Evolutionary conservation across 352 stramenopile species (phyloP).

Genomic region (Phytopythium delawarense): DNA sequence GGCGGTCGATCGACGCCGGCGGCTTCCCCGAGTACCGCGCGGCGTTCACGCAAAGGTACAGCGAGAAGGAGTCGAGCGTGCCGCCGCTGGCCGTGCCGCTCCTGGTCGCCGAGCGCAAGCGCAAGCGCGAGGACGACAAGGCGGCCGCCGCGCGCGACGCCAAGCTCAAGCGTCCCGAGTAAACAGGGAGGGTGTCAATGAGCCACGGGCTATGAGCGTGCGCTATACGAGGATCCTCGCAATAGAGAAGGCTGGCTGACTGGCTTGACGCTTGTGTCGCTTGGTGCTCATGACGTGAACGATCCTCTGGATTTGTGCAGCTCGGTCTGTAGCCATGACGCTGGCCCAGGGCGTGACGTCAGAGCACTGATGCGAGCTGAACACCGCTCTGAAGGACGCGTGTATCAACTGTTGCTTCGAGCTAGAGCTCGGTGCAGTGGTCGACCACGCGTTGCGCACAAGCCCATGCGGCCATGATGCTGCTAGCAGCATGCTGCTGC

Average conservation of each 20-base stretch:
- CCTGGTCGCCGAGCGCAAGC: conserved; percentile 51
- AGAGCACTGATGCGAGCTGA: not conserved
- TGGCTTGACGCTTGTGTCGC: too few species aligned
- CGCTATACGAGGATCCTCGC: not conserved
- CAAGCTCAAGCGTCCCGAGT: conserved; percentile 3
- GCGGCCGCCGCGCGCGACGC: conserved; percentile 18
- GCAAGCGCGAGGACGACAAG: conserved; percentile 45
- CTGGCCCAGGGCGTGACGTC: not conserved
- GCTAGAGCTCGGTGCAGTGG: not conserved
- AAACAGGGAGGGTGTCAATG: conserved; percentile 6
- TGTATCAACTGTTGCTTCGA: not conserved
- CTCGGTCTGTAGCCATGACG: not conserved
- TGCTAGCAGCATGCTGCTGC: not conserved
- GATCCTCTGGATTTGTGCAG: not conserved
- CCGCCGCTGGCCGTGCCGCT: conserved; percentile 42
- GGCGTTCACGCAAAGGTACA: conserved; percentile 40
- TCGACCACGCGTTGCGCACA: too few species aligned
- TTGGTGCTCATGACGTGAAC: not conserved
- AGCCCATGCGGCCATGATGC: not conserved
- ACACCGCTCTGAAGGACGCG: too few species aligned
- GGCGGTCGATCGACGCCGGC: conserved; percentile 35
- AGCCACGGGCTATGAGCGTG: not conserved
- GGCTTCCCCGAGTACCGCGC: conserved; percentile 38
- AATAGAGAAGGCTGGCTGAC: not conserved
- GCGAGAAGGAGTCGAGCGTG: conserved; percentile 37